Evolutionary conservation across 23 red algal species (phyloP).

Genomic region (Gracilaria domingensis): DNA sequence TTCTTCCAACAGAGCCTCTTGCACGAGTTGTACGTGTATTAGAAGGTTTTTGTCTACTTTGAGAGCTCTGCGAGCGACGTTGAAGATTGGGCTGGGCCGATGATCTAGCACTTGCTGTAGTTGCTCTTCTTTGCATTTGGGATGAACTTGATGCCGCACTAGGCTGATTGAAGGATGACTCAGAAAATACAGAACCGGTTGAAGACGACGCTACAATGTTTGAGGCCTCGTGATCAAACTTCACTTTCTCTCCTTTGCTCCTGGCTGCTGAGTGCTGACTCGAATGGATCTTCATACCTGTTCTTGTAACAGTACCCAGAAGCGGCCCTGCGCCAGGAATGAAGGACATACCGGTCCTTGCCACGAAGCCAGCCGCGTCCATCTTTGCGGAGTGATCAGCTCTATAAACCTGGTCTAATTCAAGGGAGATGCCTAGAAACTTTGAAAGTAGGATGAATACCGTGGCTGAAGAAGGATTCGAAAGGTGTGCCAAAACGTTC

Average conservation of each 20-base stretch:
- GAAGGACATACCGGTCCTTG: neutral
- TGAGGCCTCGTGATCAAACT: constrained; percentile 4
- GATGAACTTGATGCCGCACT: too few relatives aligned
- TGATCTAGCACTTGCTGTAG: too few relatives aligned
- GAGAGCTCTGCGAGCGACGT: too few relatives aligned
- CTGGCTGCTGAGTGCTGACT: neutral
- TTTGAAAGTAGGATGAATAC: constrained; percentile 6
- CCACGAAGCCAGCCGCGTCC: constrained; percentile 9
- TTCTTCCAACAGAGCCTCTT: too few relatives aligned
- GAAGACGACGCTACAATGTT: neutral
- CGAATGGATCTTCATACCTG: constrained; percentile 9
- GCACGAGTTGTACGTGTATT: too few relatives aligned
- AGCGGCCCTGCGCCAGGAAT: neutral
- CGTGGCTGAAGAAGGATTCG: neutral
- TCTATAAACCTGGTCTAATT: neutral
- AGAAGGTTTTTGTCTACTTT: too few relatives aligned
- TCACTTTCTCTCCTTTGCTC: neutral
- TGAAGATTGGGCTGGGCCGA: too few relatives aligned
- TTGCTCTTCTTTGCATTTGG: too few relatives aligned
- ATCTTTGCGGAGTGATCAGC: constrained; percentile 5
- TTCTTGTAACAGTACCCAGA: neutral
- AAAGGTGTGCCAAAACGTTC: constrained; percentile 7
- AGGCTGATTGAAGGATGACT: neutral
- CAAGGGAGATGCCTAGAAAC: neutral
- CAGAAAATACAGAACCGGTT: neutral